Conservation (phyloP, 2,329 filamentous ascomycete genomes). For the Aspergillus caelatus region DNA sequence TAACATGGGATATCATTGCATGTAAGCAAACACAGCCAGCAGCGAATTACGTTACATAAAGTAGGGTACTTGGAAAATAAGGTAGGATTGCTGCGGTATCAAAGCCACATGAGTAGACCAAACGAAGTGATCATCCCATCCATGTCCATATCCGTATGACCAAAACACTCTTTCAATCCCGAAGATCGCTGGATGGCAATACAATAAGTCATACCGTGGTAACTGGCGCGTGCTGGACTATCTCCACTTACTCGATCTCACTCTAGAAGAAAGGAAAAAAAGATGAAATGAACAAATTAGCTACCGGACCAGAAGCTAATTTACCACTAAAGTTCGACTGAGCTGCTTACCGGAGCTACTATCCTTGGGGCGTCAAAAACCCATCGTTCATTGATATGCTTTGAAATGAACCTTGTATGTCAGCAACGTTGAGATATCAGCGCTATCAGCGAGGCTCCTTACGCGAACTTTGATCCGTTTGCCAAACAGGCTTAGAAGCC, state of each 20-base stretch:
- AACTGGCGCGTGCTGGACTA: neutral
- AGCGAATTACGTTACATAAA: neutral
- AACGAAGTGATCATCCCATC: neutral
- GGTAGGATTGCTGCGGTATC: neutral
- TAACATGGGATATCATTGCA: neutral
- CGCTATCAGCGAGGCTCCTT: neutral
- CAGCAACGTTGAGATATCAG: neutral
- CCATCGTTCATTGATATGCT: slow-evolving; percentile 16
- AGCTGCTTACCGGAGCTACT: slow-evolving; percentile 9
- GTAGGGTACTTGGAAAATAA: neutral
- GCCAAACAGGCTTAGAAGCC: slow-evolving; percentile 11
- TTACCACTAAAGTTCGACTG: neutral
- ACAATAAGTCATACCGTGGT: neutral
- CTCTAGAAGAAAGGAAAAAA: neutral
- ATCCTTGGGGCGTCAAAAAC: slow-evolving; percentile 16
- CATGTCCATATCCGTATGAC: neutral
- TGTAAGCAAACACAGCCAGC: neutral
- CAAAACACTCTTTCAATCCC: slow-evolving; percentile 5
- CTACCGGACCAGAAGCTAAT: neutral
- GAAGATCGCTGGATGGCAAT: slow-evolving; percentile 7
- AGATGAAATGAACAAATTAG: neutral
- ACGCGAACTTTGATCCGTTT: slow-evolving; percentile 10
- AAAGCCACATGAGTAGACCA: neutral
- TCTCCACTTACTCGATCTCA: slow-evolving; percentile 14
- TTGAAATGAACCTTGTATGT: neutral